Base-by-base conservation (phyloP, 2,329 filamentous ascomycete species). In the Sporothrix phasma region DNA sequence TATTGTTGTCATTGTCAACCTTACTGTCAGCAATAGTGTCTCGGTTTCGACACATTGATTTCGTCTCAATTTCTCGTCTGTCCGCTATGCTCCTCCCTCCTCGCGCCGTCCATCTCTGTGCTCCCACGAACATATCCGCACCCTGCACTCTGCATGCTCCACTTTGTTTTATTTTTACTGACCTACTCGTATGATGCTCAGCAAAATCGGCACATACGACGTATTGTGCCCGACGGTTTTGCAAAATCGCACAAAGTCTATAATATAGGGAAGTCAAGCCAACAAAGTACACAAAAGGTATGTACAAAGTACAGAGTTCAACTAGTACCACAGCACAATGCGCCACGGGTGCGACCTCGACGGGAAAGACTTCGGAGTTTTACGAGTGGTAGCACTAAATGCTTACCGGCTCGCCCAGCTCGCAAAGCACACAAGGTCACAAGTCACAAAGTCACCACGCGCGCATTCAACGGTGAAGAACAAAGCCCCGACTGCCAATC, bases 41-140 rank as follows among this genome's bases (percentile, higher is more conserved):
- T n/a, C n/a, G n/a, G n/a, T 19, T 24, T 45, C 22, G 22, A 37
- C 34, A 13, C n/a, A n/a, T 26, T 45, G 54, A 19, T 29, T 10
- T 29, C 41, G 54, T 58, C 15, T 24, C 15, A 5, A 11, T 56
- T 17, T 43, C 8, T 26, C 31, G 24, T 17, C 11, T 15, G 15
- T 17, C 10, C 29, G 58, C 15, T 49, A n/a, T n/a, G n/a, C n/a
- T n/a, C n/a, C n/a, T 43, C 6, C 24, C n/a, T 54, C 31, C 43
- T 65, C 47, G 31, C 49, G 10, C 8, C 26, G 31, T 37, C 22
- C 34, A 17, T 53, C 24, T 8, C 31, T 45, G 43, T 46, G 45
- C 51, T 53, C 60, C 60, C 47, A 62, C 60, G 47, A 62, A 62
- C 60, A 2, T 22, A 34, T 62, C 47, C 22, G 37, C 24, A 53